A percentile compares a stretch with the other conserved stretches of the same genome.
Evolutionary conservation across 177 flowering plant species (phyloP).

Genomic region (Vitis hybrid): DNA sequence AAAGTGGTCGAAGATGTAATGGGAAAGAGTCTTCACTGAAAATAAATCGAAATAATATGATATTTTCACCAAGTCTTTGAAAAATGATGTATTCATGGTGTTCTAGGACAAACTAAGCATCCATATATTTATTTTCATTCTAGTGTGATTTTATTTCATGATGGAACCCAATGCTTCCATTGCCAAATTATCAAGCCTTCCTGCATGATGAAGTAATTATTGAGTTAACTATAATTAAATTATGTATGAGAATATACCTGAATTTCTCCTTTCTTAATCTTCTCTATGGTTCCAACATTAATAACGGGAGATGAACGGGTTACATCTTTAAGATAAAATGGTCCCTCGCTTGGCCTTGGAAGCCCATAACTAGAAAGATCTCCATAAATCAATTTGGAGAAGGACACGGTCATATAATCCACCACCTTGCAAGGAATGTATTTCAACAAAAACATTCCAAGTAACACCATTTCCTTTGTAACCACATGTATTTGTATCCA

Average conservation of each 20-base stretch:
- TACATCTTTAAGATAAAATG: constrained; percentile 32
- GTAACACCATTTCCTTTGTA: constrained; percentile 20
- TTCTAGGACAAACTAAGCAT: neutral
- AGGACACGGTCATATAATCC: constrained; percentile 20
- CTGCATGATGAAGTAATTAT: neutral
- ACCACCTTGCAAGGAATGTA: constrained; percentile 32
- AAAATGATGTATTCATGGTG: neutral
- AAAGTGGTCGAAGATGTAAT: too few relatives aligned
- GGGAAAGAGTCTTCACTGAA: too few relatives aligned
- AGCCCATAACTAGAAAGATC: constrained; percentile 46
- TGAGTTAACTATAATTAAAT: neutral
- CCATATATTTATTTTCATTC: too few relatives aligned
- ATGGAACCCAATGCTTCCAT: neutral
- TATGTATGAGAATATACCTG: constrained; percentile 18
- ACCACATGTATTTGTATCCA: constrained; percentile 25
- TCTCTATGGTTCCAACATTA: constrained; percentile 52
- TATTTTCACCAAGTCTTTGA: neutral
- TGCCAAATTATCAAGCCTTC: neutral
- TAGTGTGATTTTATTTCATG: too few relatives aligned
- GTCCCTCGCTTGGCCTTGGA: constrained; percentile 41
- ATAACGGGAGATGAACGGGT: constrained; percentile 41
- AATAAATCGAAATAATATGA: too few relatives aligned
- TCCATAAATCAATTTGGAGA: constrained; percentile 30
- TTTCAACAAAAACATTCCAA: constrained; percentile 26
- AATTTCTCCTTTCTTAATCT: constrained; percentile 35